Base-by-base conservation (phyloP, 192 early-diverging fungal genomes). In the Coemansia sp. region DNA sequence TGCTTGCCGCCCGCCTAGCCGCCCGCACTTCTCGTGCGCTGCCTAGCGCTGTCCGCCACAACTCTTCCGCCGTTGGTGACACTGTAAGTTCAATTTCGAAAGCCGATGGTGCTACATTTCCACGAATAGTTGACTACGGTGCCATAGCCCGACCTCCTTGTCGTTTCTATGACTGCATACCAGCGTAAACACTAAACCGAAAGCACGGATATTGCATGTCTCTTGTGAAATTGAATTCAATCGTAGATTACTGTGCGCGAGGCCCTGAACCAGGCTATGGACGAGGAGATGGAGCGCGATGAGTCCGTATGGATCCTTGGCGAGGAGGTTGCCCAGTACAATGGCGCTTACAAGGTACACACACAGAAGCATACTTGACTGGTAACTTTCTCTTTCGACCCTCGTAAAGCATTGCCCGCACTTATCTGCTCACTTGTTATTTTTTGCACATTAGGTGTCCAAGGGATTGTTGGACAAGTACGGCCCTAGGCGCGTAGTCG, bases 311-410 rank as follows among this genome's bases (percentile, higher is more conserved):
- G 93, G 82, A 75, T 99, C 46, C 85, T 99, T 59, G 97, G 97
- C 66, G 97, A 99, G 80, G 97, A 99, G 70, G 97, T 99, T 62
- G 97, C 93, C 63, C 97, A 97, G 80, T 99, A 99, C 88, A 99
- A 97, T 81, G 97, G 97, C 70, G 96, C 97, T 28, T 99, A 99
- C 91, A 99, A 99, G 92, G 95, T 95, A 86, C 50, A 78, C 13
- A 47, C 39, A 38, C 14, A 6, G 19, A 3, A 26, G 11, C 49
- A 23, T 9, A 21, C n/a, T 50, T 3, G 49, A 19, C 9, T 7
- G 6, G 49, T 23, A 19, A 19, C 43, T 44, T 17, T 44, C 49
- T 17, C 19, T 63, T 23, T 23, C 43, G 13, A 43, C 26, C 39
- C 33, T 28, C 30, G 62, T 11, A 53, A 6, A 10, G 10, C n/a